Conservation (phyloP, 2,329 filamentous ascomycete genomes). For the Piedraia hortae region DNA sequence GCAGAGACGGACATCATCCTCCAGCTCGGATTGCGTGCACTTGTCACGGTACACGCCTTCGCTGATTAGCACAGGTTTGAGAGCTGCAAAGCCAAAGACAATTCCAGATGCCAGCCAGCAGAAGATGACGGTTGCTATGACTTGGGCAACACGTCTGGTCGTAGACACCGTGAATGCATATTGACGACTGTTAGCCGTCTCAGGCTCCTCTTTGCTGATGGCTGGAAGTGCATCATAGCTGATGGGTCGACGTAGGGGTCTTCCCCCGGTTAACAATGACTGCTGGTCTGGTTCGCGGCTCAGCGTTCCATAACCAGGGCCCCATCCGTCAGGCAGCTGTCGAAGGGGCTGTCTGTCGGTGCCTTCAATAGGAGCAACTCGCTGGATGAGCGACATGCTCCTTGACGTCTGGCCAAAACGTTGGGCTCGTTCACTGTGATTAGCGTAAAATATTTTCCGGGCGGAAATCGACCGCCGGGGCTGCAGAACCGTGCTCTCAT, state of each 20-base stretch:
- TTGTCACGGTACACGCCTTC: slow-evolving; percentile 42
- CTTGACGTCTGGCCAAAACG: no score
- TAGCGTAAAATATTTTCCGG: no score
- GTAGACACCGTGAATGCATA: slow-evolving; percentile 23
- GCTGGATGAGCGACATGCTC: slow-evolving; percentile 24
- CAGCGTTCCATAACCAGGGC: slow-evolving; percentile 4
- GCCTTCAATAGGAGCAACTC: slow-evolving; percentile 23
- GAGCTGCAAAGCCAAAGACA: slow-evolving; percentile 60
- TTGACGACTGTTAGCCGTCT: slow-evolving; percentile 12
- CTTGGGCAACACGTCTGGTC: slow-evolving; percentile 21
- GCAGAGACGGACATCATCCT: slow-evolving; percentile 24
- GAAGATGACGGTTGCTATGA: slow-evolving; percentile 38
- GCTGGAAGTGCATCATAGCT: slow-evolving; percentile 23
- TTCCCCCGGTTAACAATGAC: neutral
- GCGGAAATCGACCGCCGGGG: no score
- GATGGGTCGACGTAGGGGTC: slow-evolving; percentile 14
- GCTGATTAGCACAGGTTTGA: slow-evolving; percentile 52
- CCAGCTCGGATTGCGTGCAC: slow-evolving; percentile 28
- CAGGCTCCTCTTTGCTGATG: slow-evolving; percentile 14
- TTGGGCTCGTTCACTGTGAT: no score
- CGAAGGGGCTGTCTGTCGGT: slow-evolving; percentile 17
- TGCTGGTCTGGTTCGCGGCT: neutral
- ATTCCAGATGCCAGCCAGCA: slow-evolving; percentile 55
- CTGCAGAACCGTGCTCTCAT: no score
- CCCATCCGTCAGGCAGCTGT: slow-evolving; percentile 3